These are phyloP conservation scores for Komagataea norvegica DNA, from an alignment of 1,139 yeast species.

Conservation along the genomic window DNA sequence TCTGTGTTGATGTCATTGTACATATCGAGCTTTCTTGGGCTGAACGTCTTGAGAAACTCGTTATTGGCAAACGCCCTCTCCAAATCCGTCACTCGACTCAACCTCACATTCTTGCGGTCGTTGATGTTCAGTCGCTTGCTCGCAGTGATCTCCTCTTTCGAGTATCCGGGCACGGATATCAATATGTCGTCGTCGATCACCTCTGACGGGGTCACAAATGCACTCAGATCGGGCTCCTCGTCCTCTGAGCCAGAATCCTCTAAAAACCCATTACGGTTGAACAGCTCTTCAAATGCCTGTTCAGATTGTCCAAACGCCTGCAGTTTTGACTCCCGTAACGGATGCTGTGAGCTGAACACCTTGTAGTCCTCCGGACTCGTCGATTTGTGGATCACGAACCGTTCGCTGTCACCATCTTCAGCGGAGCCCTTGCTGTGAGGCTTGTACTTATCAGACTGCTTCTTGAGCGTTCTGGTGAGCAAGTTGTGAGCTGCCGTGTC, in stretches of 20 bases:
- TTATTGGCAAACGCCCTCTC: conserved; percentile 20
- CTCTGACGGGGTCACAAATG: conserved; percentile 17
- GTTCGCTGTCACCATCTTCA: conserved; percentile 8
- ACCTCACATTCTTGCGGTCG: conserved; percentile 23
- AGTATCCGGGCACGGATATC: conserved; percentile 25
- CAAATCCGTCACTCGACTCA: conserved; percentile 21
- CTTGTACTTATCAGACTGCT: conserved; percentile 24
- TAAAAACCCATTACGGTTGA: conserved; percentile 13
- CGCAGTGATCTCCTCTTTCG: conserved; percentile 24
- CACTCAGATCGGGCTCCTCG: conserved; percentile 24
- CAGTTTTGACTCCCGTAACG: conserved; percentile 33
- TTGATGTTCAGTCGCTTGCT: conserved; percentile 20
- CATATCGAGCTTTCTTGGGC: conserved; percentile 13
- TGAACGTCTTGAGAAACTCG: conserved; percentile 13
- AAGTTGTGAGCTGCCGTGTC: conserved; percentile 22
- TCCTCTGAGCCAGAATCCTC: conserved; percentile 26
- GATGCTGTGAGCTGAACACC: conserved; percentile 33
- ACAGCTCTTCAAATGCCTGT: conserved; percentile 27
- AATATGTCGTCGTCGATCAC: conserved; percentile 22
- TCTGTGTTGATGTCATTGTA: conserved; percentile 16
- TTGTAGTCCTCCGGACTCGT: conserved; percentile 31
- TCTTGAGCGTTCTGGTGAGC: conserved; percentile 24
- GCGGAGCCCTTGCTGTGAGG: conserved; percentile 5
- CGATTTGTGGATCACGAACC: conserved; percentile 25
- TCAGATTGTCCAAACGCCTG: conserved; percentile 37